A percentile compares a stretch with the other conserved stretches of the same genome.
Conservation (phyloP, 371 early-diverging fungal species). For the Lichtheimia ramosa region DNA sequence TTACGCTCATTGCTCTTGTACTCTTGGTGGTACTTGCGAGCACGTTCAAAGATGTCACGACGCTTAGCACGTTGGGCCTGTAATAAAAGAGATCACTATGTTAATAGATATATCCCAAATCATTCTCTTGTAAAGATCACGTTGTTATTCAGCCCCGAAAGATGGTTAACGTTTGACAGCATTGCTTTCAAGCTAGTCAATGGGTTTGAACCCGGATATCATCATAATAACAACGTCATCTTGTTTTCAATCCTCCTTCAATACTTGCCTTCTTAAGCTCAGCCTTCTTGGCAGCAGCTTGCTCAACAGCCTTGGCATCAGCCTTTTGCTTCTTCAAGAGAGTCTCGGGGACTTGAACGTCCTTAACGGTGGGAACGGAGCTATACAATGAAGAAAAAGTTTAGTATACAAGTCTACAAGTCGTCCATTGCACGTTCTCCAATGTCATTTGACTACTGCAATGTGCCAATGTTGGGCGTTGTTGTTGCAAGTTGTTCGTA, state of each 20-base stretch:
- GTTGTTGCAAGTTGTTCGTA: background rate
- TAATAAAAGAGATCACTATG: constrained; percentile 1
- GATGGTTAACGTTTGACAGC: constrained; percentile 65
- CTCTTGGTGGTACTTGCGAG: constrained; percentile 95
- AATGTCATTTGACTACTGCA: background rate
- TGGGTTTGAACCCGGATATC: constrained; percentile 14
- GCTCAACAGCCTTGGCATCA: constrained; percentile 81
- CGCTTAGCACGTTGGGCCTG: constrained; percentile 84
- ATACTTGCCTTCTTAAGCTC: constrained; percentile 65
- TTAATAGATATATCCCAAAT: background rate
- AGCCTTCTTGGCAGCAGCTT: constrained; percentile 65
- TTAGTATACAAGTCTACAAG: background rate
- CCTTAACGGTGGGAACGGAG: constrained; percentile 62
- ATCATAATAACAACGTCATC: constrained; percentile 8
- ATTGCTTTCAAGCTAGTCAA: constrained; percentile 46
- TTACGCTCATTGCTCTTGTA: constrained; percentile 88
- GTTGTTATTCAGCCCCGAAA: constrained; percentile 69
- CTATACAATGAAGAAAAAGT: constrained; percentile 21
- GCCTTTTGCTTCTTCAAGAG: constrained; percentile 96
- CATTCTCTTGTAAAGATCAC: background rate
- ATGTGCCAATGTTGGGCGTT: background rate
- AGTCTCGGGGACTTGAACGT: constrained; percentile 91
- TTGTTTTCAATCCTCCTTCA: background rate
- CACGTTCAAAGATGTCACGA: constrained; percentile 96
- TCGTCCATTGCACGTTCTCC: background rate